Percentiles rank a stretch among this genome's conserved stretches.
Evolutionary conservation across 176 grass and related monocot species (phyloP).

Genomic region (Oryza glumipatula): DNA sequence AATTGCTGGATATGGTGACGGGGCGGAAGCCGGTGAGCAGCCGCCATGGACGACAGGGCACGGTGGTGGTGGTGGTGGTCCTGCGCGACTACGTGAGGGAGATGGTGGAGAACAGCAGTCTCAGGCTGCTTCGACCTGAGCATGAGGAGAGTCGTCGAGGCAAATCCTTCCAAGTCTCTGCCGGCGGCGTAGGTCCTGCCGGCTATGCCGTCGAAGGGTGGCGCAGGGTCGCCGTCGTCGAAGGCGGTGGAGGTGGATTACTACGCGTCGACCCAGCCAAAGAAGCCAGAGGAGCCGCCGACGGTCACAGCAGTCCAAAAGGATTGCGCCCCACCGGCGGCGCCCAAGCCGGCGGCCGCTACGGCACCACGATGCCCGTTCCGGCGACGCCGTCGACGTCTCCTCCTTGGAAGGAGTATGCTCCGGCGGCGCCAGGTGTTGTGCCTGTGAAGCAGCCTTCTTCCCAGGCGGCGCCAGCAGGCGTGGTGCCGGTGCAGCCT

Average conservation of each 20-base stretch:
- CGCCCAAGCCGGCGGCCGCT: not conserved
- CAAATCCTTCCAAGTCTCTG: not conserved
- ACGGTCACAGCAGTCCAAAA: not conserved
- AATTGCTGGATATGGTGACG: slow-evolving; percentile 62
- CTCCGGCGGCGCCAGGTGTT: not conserved
- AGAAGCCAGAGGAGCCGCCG: not conserved
- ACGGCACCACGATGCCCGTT: too few species aligned
- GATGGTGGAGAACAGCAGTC: slow-evolving; percentile 49
- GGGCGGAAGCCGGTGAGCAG: slow-evolving; percentile 61
- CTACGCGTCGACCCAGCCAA: too few species aligned
- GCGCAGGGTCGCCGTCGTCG: too few species aligned
- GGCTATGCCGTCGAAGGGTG: too few species aligned
- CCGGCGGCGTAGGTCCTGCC: too few species aligned
- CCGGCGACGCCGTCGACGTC: not conserved
- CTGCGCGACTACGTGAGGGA: slow-evolving; percentile 61
- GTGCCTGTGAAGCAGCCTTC: too few species aligned
- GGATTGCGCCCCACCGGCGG: not conserved
- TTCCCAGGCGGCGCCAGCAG: too few species aligned
- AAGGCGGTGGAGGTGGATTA: too few species aligned
- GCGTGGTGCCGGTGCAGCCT: too few species aligned
- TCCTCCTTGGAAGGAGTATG: not conserved
- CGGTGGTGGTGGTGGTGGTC: slow-evolving; percentile 43
- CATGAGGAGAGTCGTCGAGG: slow-evolving; percentile 48
- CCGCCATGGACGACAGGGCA: slow-evolving; percentile 20
- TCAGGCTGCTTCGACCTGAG: slow-evolving; percentile 62